phyloP scores from a whole-genome alignment of 225 moss, liverwort and hornwort species.

The Pseudisothecium myosuroides region DNA sequence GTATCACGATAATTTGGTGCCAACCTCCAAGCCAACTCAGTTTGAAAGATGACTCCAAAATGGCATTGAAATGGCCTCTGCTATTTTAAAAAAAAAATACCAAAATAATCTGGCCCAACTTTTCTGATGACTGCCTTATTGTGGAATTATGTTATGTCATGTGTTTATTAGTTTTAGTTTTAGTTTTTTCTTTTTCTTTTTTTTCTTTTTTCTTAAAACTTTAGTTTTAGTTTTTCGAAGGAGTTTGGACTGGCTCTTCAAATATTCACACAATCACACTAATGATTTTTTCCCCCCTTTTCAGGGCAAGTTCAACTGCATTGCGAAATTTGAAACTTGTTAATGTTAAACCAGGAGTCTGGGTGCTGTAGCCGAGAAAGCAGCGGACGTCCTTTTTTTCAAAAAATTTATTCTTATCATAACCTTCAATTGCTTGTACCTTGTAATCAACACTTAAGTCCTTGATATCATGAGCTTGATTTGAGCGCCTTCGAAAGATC shows the following conservation, averaged over 20 bases:
- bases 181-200: too few species aligned
- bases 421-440: not conserved
- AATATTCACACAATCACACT: not conserved
- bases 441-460: not conserved
- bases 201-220: too few species aligned
- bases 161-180: not conserved
- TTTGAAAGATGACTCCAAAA: not conserved
- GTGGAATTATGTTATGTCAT: not conserved
- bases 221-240: not conserved
- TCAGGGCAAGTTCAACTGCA: fast-evolving
- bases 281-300: too few species aligned
- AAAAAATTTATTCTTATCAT: too few species aligned
- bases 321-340: not conserved
- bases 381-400: not conserved
- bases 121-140: too few species aligned
- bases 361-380: not conserved
- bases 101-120: not conserved
- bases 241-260: not conserved
- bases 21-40: not conserved
- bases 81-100: not conserved
- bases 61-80: not conserved
- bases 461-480: not conserved
- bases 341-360: too few species aligned
- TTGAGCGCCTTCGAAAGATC: not conserved
- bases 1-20: not conserved